Conservation (phyloP, 768 basidiomycete species). For the Amanita rubescens region DNA sequence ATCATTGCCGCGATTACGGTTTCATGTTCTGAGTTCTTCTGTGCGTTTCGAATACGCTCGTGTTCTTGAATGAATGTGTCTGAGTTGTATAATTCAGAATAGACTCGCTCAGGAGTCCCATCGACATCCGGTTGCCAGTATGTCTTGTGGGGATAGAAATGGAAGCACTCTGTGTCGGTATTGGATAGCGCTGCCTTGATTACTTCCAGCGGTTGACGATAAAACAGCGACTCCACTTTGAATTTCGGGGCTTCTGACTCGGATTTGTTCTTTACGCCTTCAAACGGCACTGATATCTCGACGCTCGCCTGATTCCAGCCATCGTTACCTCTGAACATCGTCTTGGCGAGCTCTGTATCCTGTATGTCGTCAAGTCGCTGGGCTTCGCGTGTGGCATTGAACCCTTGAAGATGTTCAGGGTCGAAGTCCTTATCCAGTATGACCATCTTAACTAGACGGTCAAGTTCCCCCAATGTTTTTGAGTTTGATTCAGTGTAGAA, state of each 20-base stretch:
- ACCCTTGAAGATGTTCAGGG: not conserved
- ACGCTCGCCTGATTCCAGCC: constrained; percentile 18
- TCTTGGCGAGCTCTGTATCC: not conserved
- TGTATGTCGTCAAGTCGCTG: not conserved
- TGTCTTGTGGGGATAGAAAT: not conserved
- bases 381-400: not conserved
- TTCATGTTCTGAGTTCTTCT: not conserved
- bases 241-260: constrained; percentile 17
- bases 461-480: not conserved
- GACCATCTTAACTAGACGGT: not conserved
- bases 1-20: not conserved
- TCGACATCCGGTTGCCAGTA: not conserved
- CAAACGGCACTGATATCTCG: constrained; percentile 16
- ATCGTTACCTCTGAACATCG: constrained; percentile 4
- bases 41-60: not conserved
- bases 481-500: not conserved
- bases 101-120: not conserved
- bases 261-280: constrained; percentile 8
- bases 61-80: not conserved
- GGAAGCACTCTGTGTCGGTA: not conserved
- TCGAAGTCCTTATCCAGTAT: not conserved
- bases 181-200: constrained; percentile 17
- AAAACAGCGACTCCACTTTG: constrained; percentile 18
- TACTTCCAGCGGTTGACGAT: constrained; percentile 18
- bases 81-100: not conserved